Base-by-base conservation (phyloP, 1,284 basidiomycete species). In the Amylostereum areolatum region DNA sequence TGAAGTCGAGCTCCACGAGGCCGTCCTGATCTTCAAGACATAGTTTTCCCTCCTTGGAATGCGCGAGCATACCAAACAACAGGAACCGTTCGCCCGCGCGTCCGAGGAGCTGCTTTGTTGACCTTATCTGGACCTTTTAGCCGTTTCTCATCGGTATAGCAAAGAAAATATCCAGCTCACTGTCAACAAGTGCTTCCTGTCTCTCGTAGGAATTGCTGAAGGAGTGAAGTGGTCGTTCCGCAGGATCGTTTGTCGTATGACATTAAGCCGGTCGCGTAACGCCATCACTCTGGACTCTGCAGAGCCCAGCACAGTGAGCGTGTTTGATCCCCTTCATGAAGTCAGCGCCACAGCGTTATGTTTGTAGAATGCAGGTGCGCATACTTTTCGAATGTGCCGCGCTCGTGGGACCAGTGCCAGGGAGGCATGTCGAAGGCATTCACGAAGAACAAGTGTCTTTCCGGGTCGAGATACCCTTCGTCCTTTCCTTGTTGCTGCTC, bases 211-310 rank as follows among this genome's bases (percentile, higher is more conserved):
- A 25, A 97, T 67, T 0, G 92, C 92, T 3, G 94, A 95, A 5
- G 94, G 94, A 2, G 92, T 92, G 66, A 98, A 98, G 65, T 97
- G 93, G 63, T 98, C 95, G 61, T 97, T 97, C 24, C 94, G 77
- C 34, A 96, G 70, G 27, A 97, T 81, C 56, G 90, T 89, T 68
- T 96, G 93, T 59, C 85, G 87, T 57, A 96, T 92, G 46, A 96
- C 82, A 58, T 90, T 83, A 59, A 94, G 77, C 47, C 93, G 74
- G 62, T 97, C 89, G 25, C 93, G 78, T 31, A 89, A 73, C 33
- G 89, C 86, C 30, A 74, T 69, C 29, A 92, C 79, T 52, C 91
- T 78, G 4, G 89, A 89, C 30, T 89, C 81, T 12, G 93, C 82
- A 30, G 88, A 79, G 0, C 91, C 92, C 5, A 88, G 85, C 10